phyloP scores from a whole-genome alignment of 129 eudicot genomes.

The Flaveria sonorensis region DNA sequence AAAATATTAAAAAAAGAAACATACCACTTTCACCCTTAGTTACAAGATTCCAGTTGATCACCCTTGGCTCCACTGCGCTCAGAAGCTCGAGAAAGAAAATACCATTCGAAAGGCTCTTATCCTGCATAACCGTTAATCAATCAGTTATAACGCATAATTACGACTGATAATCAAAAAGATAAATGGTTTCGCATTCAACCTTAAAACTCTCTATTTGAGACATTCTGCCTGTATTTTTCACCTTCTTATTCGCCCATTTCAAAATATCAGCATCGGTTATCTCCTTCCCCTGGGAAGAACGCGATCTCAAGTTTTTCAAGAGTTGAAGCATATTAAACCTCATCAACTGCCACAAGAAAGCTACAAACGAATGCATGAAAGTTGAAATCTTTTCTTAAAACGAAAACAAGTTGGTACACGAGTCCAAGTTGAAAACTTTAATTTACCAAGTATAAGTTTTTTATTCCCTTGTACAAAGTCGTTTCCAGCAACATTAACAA shows the following conservation, averaged over 20 bases:
- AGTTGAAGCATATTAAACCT: conserved; percentile 92
- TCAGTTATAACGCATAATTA: not conserved
- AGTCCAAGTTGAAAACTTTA: not conserved
- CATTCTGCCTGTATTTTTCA: conserved; percentile 65
- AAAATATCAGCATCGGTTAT: conserved; percentile 77
- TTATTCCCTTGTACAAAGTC: conserved; percentile 96
- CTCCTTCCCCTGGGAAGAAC: conserved; percentile 75
- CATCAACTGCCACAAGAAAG: conserved; percentile 98
- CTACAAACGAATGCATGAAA: conserved; percentile 43
- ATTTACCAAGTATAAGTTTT: conserved; percentile 91
- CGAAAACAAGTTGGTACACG: not conserved
- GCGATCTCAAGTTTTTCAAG: conserved; percentile 79
- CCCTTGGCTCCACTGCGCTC: conserved; percentile 91
- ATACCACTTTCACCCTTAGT: conserved; percentile 95
- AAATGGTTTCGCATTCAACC: conserved; percentile 38
- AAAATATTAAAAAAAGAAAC: not conserved
- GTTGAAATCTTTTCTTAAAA: not conserved
- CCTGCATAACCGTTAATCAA: conserved; percentile 42
- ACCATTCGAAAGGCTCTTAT: conserved; percentile 84
- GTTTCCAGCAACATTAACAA: conserved; percentile 91
- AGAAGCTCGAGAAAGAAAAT: conserved; percentile 89
- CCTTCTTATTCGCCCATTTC: conserved; percentile 85
- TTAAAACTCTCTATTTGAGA: conserved; percentile 87
- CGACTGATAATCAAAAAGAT: not conserved
- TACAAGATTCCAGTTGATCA: conserved; percentile 94